phyloP scores from a whole-genome alignment of 129 eudicot species.

The Chrysanthemum makinoi region DNA sequence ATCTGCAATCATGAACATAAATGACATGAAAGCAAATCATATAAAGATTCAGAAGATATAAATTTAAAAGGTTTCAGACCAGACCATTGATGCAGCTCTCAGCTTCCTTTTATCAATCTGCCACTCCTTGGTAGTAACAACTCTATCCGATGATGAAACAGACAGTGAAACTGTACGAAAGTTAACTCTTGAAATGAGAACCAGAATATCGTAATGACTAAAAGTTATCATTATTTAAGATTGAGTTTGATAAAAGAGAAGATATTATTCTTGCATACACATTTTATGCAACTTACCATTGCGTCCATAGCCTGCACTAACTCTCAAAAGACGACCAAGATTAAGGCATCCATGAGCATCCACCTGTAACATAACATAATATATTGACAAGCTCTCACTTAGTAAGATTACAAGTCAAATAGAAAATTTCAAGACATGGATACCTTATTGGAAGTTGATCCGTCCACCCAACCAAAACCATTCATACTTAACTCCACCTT shows the following conservation, averaged over 20 bases:
- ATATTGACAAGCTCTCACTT: constrained; percentile 11
- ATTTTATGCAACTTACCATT: constrained; percentile 32
- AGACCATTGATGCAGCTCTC: constrained; percentile 46
- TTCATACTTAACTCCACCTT: constrained; percentile 35
- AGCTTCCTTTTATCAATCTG: constrained; percentile 56
- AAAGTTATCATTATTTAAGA: background rate
- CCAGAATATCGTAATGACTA: background rate
- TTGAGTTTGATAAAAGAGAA: background rate
- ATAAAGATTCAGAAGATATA: background rate
- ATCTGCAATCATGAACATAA: constrained; percentile 35
- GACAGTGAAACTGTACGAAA: constrained; percentile 48
- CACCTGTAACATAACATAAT: constrained; percentile 36
- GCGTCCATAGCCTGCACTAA: constrained; percentile 50
- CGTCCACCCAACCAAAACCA: constrained; percentile 46
- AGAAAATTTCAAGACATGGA: background rate
- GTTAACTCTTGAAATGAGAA: constrained; percentile 9
- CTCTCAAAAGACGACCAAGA: constrained; percentile 56
- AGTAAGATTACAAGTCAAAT: background rate
- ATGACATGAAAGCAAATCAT: background rate
- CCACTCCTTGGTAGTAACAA: constrained; percentile 33
- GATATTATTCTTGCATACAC: background rate
- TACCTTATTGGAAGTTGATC: constrained; percentile 21
- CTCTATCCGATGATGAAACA: constrained; percentile 24
- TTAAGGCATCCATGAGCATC: constrained; percentile 48
- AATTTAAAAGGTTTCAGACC: constrained; percentile 33